Evolutionary conservation across 352 stramenopile species (phyloP), one percentile per base, ranked within the genome.

Genomic region (Globisporangium solare): DNA sequence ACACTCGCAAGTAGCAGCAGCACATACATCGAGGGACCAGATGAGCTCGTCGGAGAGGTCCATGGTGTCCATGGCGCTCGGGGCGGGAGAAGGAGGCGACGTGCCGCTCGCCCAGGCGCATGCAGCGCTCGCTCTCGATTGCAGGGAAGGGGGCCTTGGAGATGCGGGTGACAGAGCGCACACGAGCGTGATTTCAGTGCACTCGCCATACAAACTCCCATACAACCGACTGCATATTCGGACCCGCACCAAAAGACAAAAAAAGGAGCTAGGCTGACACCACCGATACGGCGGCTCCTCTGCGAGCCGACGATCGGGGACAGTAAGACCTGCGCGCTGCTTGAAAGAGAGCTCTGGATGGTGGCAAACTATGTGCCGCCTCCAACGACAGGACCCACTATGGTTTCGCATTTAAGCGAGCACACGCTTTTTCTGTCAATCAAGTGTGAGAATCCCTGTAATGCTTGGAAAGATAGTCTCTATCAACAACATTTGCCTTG

Each of bases 31-130:
- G 51, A 89, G 64, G 40, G 80, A 83, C 63, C 76, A 83, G 53
- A 88, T 67, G 50, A 85, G 67, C 54, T 88, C 80, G 58, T 91
- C 80, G 22, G 74, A 81, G 58, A 91, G 72, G 53, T 88, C 74
- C 67, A 82, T 83, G 46, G 39, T 52, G 18, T 14, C 41, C n/a
- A 48, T 66, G 39, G 43, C 27, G 21, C 51, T n/a, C 40, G 32
- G 37, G 18, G 20, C 40, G 21, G 24, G 27, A n/a, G 42, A 20
- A 8, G 27, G 21, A 13, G 24, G 53, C 32, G 12, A 32, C 49
- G 41, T 17, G 13, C 21, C 39, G 12, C 39, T 27, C 21, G 27
- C 49, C 18, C 14, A 27, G 18, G 27, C 14, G 57, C 57, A 63
- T 63, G 57, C 57, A 61, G 31, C 37, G 14, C 37, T 42, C 39